These are phyloP conservation scores for Leccinum boreale DNA, from an alignment of 768 basidiomycete genomes.

Conservation along the genomic window DNA sequence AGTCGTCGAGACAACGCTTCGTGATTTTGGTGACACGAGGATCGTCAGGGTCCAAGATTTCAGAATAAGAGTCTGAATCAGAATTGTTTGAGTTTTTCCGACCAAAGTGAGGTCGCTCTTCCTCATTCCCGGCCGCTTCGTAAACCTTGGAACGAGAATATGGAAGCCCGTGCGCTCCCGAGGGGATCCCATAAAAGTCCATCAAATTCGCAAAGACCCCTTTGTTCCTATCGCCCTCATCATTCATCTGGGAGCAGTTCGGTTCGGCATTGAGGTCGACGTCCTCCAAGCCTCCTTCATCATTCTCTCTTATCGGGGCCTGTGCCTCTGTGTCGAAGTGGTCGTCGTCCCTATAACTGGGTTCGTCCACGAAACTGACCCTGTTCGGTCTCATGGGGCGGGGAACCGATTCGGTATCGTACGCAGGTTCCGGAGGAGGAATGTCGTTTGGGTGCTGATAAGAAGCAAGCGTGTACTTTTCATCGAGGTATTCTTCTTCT, in stretches of 20 bases:
- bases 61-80: conserved; percentile 38
- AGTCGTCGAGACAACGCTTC: conserved; percentile 50
- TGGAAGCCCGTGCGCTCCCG: conserved; percentile 23
- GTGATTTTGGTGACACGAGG: conserved; percentile 61
- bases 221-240: conserved; percentile 23
- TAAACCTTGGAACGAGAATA: conserved; percentile 24
- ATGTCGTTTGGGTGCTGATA: conserved; percentile 64
- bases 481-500: conserved; percentile 26
- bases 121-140: conserved; percentile 8
- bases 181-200: conserved; percentile 28
- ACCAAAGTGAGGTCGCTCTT: conserved; percentile 11
- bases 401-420: conserved; percentile 22
- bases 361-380: conserved; percentile 40
- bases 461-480: conserved; percentile 49
- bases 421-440: conserved; percentile 45
- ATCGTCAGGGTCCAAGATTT: conserved; percentile 68
- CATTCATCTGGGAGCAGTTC: conserved; percentile 17
- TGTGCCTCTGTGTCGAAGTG: conserved; percentile 28
- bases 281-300: conserved; percentile 19
- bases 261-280: conserved; percentile 11
- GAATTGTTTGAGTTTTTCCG: conserved; percentile 47
- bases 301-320: background rate
- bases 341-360: conserved; percentile 11
- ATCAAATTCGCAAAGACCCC: conserved; percentile 31
- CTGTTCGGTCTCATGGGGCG: conserved; percentile 21